Conservation (phyloP, 176 grass and related monocot genomes). For the Musa itinerans region DNA sequence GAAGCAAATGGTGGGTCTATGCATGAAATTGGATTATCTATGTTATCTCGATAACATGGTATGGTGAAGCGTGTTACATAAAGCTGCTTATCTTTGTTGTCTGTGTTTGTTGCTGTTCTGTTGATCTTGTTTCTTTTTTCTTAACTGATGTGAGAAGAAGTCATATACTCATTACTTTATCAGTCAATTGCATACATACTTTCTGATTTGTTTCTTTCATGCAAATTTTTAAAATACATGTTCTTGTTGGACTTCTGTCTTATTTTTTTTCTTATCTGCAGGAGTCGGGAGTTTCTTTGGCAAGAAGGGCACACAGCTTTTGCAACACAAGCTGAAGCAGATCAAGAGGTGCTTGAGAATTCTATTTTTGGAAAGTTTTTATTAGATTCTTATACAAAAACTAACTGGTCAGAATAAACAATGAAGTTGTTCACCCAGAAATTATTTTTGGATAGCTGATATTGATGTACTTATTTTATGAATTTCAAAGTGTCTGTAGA, state of each 20-base stretch:
- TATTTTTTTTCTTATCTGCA: slow-evolving; percentile 21
- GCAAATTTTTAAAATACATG: neutral
- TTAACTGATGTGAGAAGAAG: too few species aligned
- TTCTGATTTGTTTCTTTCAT: neutral
- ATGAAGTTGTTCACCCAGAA: neutral
- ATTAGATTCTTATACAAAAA: neutral
- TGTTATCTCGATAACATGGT: neutral
- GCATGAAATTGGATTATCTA: neutral
- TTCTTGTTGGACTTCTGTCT: neutral
- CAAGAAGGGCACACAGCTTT: slow-evolving; percentile 98
- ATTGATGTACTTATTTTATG: neutral
- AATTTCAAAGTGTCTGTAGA: too few species aligned
- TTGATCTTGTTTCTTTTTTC: too few species aligned
- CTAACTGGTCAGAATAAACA: neutral
- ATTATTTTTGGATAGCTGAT: neutral
- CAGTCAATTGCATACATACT: neutral
- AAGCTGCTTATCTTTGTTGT: too few species aligned
- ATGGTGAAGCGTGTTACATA: too few species aligned
- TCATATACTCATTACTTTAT: too few species aligned
- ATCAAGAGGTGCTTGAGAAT: slow-evolving; percentile 53
- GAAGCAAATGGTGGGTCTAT: neutral
- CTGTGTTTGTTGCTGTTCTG: too few species aligned
- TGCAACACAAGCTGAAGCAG: slow-evolving; percentile 87
- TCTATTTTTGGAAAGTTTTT: neutral
- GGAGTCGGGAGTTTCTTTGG: slow-evolving; percentile 98